These are phyloP conservation scores for Suhomyces pyralidae DNA, from an alignment of 805 yeast species.

Conservation along the genomic window DNA sequence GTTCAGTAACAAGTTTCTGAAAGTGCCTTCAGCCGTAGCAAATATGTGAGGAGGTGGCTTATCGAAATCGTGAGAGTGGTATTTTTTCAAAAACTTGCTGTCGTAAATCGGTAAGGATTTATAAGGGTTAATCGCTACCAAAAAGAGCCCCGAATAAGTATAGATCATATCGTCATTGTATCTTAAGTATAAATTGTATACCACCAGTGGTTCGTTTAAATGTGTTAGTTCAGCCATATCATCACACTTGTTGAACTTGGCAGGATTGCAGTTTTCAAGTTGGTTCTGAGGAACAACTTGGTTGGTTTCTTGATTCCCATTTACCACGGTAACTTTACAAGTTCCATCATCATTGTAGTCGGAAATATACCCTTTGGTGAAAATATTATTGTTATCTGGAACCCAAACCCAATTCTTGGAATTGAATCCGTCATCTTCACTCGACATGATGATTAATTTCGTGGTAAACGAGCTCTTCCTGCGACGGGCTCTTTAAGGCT, in stretches of 20 bases:
- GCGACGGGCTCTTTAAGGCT: not conserved
- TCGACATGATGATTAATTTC: constrained; percentile 10
- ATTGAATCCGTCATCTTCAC: constrained; percentile 31
- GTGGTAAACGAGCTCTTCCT: not conserved
- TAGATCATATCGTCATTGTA: constrained; percentile 77
- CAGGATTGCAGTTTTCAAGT: constrained; percentile 75
- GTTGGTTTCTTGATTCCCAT: constrained; percentile 42
- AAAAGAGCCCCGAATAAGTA: constrained; percentile 91
- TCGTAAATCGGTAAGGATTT: constrained; percentile 69
- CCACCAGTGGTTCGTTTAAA: constrained; percentile 93
- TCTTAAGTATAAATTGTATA: constrained; percentile 74
- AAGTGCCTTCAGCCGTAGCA: constrained; percentile 85
- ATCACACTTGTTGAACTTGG: constrained; percentile 82
- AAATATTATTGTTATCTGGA: constrained; percentile 52
- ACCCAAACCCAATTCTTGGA: constrained; percentile 76
- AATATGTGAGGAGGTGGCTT: constrained; percentile 79
- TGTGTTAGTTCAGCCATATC: constrained; percentile 96
- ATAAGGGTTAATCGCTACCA: constrained; percentile 96
- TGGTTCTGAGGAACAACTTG: constrained; percentile 42
- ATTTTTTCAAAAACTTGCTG: constrained; percentile 51
- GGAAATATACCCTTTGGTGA: constrained; percentile 57
- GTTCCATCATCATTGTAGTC: constrained; percentile 38
- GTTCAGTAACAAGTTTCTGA: constrained; percentile 65
- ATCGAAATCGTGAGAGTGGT: constrained; percentile 40
- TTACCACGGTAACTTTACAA: constrained; percentile 34